Conservation (phyloP, 1,284 basidiomycete species). For the Sporisorium iseilematis-ciliati region DNA sequence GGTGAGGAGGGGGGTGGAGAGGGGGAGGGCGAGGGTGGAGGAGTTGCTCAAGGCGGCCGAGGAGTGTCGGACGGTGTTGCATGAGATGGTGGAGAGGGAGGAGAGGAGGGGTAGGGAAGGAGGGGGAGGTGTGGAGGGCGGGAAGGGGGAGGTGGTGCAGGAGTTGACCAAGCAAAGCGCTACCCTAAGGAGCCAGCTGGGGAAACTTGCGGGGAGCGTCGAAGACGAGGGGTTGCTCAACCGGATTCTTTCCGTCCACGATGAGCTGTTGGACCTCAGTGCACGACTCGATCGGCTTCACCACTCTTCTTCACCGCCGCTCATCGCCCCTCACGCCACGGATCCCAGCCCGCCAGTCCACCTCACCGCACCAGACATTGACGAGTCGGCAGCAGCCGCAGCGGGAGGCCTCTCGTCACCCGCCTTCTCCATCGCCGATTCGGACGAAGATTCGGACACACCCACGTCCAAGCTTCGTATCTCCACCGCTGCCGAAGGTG, state of each 20-base stretch:
- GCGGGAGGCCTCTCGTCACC: constrained; percentile 45
- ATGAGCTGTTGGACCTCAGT: constrained; percentile 49
- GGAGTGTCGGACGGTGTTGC: constrained; percentile 49
- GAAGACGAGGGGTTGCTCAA: constrained; percentile 38
- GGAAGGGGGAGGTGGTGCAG: constrained; percentile 49
- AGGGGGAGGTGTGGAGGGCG: constrained; percentile 37
- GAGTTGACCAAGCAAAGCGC: constrained; percentile 54
- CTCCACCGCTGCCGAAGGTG: background rate
- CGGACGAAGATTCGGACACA: constrained; percentile 51
- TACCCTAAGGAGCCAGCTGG: constrained; percentile 36
- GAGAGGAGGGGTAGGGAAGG: constrained; percentile 43
- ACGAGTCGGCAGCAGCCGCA: constrained; percentile 11
- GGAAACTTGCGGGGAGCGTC: constrained; percentile 24
- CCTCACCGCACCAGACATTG: constrained; percentile 28
- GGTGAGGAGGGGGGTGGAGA: constrained; percentile 43
- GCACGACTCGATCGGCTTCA: no score
- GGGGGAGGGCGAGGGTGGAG: constrained; percentile 27
- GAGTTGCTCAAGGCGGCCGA: constrained; percentile 32
- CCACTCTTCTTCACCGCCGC: no score
- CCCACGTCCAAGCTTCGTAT: background rate
- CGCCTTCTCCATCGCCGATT: constrained; percentile 59
- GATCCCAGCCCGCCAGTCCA: background rate
- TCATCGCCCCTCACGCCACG: no score
- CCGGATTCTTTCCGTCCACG: constrained; percentile 47
- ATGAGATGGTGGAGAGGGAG: constrained; percentile 51